These are phyloP conservation scores for Craspedostauros australis DNA, from an alignment of 108 stramenopile genomes.

Conservation along the genomic window DNA sequence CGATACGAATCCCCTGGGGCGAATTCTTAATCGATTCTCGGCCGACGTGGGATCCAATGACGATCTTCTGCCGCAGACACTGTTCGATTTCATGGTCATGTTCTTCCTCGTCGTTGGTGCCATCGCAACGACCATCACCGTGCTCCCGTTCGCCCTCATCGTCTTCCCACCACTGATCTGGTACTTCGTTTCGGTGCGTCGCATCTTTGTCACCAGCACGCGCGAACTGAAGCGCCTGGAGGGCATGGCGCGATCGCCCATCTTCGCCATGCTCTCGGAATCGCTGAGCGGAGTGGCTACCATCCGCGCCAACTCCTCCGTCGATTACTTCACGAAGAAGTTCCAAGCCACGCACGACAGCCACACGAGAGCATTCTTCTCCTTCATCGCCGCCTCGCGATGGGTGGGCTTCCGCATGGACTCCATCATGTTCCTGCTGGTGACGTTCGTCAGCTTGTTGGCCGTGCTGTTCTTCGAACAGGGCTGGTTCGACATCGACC, in stretches of 20 bases:
- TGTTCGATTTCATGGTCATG: constrained; percentile 60
- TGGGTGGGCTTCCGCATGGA: constrained; percentile 92
- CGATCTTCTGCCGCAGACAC: constrained; percentile 44
- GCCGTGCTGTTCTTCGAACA: constrained; percentile 58
- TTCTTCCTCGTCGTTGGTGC: constrained; percentile 46
- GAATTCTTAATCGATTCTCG: constrained; percentile 67
- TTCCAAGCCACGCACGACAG: constrained; percentile 58
- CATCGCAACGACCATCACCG: constrained; percentile 45
- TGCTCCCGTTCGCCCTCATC: constrained; percentile 52
- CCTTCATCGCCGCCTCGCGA: constrained; percentile 66
- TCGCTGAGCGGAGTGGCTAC: constrained; percentile 81
- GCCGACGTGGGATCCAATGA: constrained; percentile 77
- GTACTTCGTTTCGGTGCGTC: constrained; percentile 54
- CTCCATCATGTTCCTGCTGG: constrained; percentile 55
- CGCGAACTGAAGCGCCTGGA: constrained; percentile 77
- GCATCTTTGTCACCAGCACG: constrained; percentile 51
- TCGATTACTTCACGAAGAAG: constrained; percentile 39
- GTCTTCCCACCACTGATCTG: constrained; percentile 55
- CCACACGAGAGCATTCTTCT: constrained; percentile 72
- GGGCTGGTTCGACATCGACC: constrained; percentile 55
- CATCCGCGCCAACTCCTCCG: constrained; percentile 65
- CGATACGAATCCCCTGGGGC: constrained; percentile 80
- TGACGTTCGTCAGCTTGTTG: constrained; percentile 56
- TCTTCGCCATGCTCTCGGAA: constrained; percentile 78
- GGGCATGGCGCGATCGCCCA: constrained; percentile 65